Percentiles rank a stretch among this genome's conserved stretches.
phyloP scores from a whole-genome alignment of 2,329 filamentous ascomycete genomes.

The Diplodia corticola region DNA sequence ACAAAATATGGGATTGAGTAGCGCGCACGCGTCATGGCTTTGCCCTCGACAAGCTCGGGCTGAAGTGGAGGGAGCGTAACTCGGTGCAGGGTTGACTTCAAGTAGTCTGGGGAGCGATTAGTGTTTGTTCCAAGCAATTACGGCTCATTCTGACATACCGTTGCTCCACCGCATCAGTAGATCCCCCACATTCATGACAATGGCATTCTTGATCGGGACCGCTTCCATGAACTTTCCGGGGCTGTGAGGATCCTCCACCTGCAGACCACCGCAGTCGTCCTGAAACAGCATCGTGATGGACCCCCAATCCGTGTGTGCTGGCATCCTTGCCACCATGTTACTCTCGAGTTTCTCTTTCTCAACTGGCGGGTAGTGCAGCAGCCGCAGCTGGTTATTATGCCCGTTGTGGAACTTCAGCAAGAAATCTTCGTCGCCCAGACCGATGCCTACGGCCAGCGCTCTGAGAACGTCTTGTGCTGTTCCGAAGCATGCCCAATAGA shows the following conservation, averaged over 20 bases:
- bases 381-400: constrained; percentile 59
- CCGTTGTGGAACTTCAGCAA: constrained; percentile 55
- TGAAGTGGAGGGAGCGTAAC: constrained; percentile 14
- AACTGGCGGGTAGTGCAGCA: constrained; percentile 60
- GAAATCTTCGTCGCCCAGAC: constrained; percentile 48
- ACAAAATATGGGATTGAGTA: constrained; percentile 65
- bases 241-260: constrained; percentile 34
- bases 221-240: constrained; percentile 10
- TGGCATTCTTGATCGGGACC: constrained; percentile 12
- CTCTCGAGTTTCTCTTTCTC: constrained; percentile 47
- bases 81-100: constrained; percentile 21
- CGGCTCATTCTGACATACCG: not conserved
- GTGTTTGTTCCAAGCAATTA: not conserved
- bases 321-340: constrained; percentile 49
- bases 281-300: constrained; percentile 48
- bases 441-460: constrained; percentile 51
- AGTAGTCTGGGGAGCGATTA: not conserved
- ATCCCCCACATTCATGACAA: constrained; percentile 22
- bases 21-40: constrained; percentile 51
- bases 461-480: constrained; percentile 48
- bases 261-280: constrained; percentile 58
- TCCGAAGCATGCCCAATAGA: constrained; percentile 52
- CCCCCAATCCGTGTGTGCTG: constrained; percentile 57
- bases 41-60: constrained; percentile 29
- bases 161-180: constrained; percentile 23